Base-by-base conservation (phyloP, 345 rosid genomes). In the Heritiera fomes region DNA sequence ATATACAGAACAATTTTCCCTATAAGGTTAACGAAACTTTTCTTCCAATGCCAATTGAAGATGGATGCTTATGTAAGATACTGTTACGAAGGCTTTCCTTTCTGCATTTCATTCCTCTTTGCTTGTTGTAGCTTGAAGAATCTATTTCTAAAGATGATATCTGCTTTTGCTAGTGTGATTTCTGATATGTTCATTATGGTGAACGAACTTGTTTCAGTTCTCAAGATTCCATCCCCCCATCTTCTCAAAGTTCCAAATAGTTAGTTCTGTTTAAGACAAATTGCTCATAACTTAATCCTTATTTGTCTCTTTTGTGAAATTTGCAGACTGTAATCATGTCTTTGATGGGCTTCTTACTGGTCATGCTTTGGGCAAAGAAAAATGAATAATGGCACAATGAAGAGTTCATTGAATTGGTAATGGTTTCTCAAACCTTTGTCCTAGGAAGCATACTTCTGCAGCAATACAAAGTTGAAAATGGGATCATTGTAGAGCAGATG, bases 291-390 rank as follows among this genome's bases (percentile, higher is more conserved):
- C 17, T 45, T 15, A 1, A 71, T 64, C 15, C 55, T 59, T 52
- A 59, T 64, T 49, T 1, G 40, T 53, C 10, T 52, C 32, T 30
- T 62, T 63, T 41, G 40, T 61, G 64, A 79, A n/a, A 53, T 49
- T 75, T 86, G 89, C 99, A 96, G 98, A 96, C 98, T 30, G 98
- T 96, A 76, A 84, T 94, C 50, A 94, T 96, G 99, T 91, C 99
- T 20, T 80, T 92, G 90, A 94, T 94, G 98, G 99, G 99, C 3
- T 96, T 92, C 82, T 78, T 89, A 9, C 95, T 94, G 45, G 97
- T 91, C 81, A 89, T 91, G 97, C 75, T 96, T 41, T 91, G 98
- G 97, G 83, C 90, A 45, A 90, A 88, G 82, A 83, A 83, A 76
- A 85, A 83, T 63, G 85, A 82, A 41, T 75, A 67, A 72, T 11